Percentiles rank a stretch among this genome's conserved stretches.
Evolutionary conservation across 805 yeast genomes (phyloP).

Genomic region (Kuraishia piskuri): DNA sequence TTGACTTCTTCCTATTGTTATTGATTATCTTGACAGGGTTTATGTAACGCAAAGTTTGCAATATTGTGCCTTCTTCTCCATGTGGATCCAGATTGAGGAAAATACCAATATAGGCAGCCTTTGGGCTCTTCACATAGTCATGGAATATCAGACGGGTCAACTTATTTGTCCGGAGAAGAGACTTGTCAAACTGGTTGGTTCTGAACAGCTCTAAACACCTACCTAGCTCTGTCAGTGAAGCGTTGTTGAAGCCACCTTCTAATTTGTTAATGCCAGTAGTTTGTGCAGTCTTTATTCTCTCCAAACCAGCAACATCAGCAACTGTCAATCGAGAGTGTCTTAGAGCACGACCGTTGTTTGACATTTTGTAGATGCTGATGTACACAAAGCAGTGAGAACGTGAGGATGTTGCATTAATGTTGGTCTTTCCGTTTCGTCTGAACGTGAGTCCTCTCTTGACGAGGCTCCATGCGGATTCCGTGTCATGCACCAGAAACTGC

Average conservation of each 20-base stretch:
- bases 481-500: slow-evolving; percentile 27
- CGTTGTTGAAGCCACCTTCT: slow-evolving; percentile 41
- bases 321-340: slow-evolving; percentile 32
- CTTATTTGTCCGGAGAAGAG: slow-evolving; percentile 38
- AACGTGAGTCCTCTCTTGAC: slow-evolving; percentile 28
- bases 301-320: slow-evolving; percentile 45
- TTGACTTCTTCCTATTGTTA: not conserved
- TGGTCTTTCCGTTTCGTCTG: slow-evolving; percentile 33
- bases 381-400: slow-evolving; percentile 45
- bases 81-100: slow-evolving; percentile 30
- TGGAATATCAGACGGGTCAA: slow-evolving; percentile 39
- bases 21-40: slow-evolving; percentile 11
- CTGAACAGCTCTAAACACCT: slow-evolving; percentile 35
- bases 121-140: slow-evolving; percentile 26
- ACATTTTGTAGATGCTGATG: slow-evolving; percentile 24
- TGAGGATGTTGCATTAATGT: slow-evolving; percentile 33
- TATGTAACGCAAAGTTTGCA: slow-evolving; percentile 21
- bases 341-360: slow-evolving; percentile 11
- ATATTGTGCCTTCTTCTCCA: slow-evolving; percentile 26
- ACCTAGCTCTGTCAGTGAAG: slow-evolving; percentile 41
- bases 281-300: slow-evolving; percentile 36
- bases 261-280: slow-evolving; percentile 34
- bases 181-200: slow-evolving; percentile 27
- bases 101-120: slow-evolving; percentile 21
- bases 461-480: slow-evolving; percentile 26